phyloP scores from a whole-genome alignment of 129 eudicot genomes.

The Centrapalus pauciflorus region DNA sequence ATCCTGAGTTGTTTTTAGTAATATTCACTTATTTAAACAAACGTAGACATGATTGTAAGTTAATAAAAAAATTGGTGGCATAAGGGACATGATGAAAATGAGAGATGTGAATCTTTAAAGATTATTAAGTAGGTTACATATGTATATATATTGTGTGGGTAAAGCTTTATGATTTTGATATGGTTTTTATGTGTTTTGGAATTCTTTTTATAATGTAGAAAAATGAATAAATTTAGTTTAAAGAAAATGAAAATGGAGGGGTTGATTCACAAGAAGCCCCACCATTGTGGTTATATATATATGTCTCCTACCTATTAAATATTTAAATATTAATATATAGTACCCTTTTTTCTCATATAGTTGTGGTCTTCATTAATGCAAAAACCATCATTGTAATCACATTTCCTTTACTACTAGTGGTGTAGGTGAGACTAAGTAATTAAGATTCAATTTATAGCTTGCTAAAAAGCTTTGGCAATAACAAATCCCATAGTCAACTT shows the following conservation, averaged over 20 bases:
- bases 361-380: slow-evolving; percentile 1
- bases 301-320: neutral
- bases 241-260: slow-evolving; percentile 7
- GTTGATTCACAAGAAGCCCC: neutral
- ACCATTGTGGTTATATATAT: neutral
- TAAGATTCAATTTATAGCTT: slow-evolving; percentile 15
- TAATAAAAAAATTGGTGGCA: slow-evolving; percentile 8
- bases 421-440: slow-evolving; percentile 18
- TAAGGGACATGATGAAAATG: slow-evolving; percentile 23
- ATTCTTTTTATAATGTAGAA: slow-evolving; percentile 12
- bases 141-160: neutral
- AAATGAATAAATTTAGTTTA: neutral
- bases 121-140: neutral
- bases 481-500: neutral
- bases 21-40: too few relatives aligned
- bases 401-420: slow-evolving; percentile 2
- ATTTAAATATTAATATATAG: neutral
- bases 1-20: too few relatives aligned
- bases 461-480: neutral
- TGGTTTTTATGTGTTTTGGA: slow-evolving; percentile 1
- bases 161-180: slow-evolving; percentile 17
- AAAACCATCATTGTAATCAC: neutral
- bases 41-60: too few relatives aligned
- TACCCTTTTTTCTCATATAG: neutral
- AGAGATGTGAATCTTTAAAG: slow-evolving; percentile 15